Percentiles rank a stretch among this genome's conserved stretches.
phyloP scores from a whole-genome alignment of 768 basidiomycete genomes.

The Psilocybe cubensis region DNA sequence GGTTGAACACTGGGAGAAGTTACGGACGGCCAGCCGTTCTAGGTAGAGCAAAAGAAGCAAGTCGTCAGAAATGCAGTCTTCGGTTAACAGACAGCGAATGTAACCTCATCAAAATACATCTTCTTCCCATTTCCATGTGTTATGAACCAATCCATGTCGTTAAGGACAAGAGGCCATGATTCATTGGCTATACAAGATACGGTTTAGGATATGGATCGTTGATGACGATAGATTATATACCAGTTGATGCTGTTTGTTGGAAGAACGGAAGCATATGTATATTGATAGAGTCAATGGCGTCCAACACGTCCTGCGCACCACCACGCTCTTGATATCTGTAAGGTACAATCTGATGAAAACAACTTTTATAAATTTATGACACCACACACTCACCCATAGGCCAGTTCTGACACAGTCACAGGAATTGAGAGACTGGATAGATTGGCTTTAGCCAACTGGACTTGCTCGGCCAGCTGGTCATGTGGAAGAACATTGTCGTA shows the following conservation, averaged over 20 bases:
- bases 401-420: constrained; percentile 70
- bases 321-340: constrained; percentile 43
- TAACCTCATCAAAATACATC: constrained; percentile 72
- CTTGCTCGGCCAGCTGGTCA: constrained; percentile 51
- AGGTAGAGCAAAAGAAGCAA: background rate
- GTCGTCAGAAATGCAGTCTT: background rate
- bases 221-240: constrained; percentile 28
- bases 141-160: constrained; percentile 71
- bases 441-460: constrained; percentile 49
- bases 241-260: constrained; percentile 54
- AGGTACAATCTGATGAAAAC: background rate
- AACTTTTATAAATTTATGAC: constrained; percentile 14
- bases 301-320: constrained; percentile 56
- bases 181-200: constrained; percentile 42
- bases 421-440: constrained; percentile 60
- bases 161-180: constrained; percentile 65
- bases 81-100: constrained; percentile 4
- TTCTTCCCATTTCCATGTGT: constrained; percentile 67
- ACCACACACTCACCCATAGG: constrained; percentile 52
- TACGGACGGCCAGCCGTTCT: constrained; percentile 83
- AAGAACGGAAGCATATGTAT: constrained; percentile 78
- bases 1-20: constrained; percentile 65
- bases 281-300: constrained; percentile 66
- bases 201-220: background rate
- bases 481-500: constrained; percentile 59